Base-by-base conservation (phyloP, 2,329 filamentous ascomycete genomes). In the Ceratocystis harringtonii region DNA sequence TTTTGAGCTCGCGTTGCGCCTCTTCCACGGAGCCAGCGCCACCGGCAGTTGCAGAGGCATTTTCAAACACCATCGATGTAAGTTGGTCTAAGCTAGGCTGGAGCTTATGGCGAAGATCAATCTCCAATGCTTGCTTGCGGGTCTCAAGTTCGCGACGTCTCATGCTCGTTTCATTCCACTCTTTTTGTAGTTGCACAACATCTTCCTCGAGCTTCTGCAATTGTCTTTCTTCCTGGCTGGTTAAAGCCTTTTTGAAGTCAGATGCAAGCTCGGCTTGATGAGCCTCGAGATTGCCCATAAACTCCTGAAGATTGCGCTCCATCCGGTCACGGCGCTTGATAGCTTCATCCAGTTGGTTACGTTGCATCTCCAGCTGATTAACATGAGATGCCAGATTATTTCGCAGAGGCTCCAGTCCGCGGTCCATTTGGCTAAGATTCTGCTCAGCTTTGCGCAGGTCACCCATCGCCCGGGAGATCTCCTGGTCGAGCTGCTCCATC, bases 241-340 rank as follows among this genome's bases (percentile, higher is more conserved):
- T 88, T 61, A 99, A 79, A 12, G 88, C 88, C 75, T 96, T 96
- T 77, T 95, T 95, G 78, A 97, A 99, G 28, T 95, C 88, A 0
- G 90, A 89, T 17, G 81, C 80, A 65, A 96, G 76, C 73, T 99
- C 95, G 1, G 85, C 80, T 74, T 96, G 86, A 72, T 91, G 88
- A 5, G 88, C 86, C 61, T 80, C 81, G 66, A 95, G 80, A 69
- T 89, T 88, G 67, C 90, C 87, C 62, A 86, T 82, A 64, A 95
- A 81, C 50, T 85, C 84, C 69, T 89, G 87, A 73, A 96, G 82
- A 70, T 89, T 87, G 69, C 81, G 81, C 69, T 90, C 85, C 36
- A 92, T 85, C 61, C 85, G 85, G 62, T 89, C 85, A 64, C 84
- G 83, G 69, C 81, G 80, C 68, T 75, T 77, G 50, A 77, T 73